phyloP scores from a whole-genome alignment of 1,139 yeast genomes.

The Yamadazyma dushanensis region DNA sequence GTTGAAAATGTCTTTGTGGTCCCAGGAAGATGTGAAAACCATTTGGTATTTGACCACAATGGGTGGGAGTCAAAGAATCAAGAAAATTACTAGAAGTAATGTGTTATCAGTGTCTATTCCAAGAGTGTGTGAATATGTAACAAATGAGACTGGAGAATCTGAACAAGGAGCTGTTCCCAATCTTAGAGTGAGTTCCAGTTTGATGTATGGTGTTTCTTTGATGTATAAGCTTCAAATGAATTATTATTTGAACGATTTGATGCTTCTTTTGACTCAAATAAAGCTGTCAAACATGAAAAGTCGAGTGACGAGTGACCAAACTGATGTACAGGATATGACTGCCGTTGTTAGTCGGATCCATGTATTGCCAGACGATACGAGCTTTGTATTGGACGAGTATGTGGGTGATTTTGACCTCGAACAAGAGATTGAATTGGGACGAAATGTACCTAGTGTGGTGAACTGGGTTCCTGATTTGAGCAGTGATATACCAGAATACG shows the following conservation, averaged over 20 bases:
- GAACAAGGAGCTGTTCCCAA: background rate
- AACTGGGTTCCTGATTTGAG: background rate
- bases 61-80: constrained; percentile 2
- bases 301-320: constrained; percentile 1
- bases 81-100: constrained; percentile 23
- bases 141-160: constrained; percentile 18
- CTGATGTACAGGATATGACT: background rate
- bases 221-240: constrained; percentile 53
- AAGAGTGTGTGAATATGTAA: constrained; percentile 38
- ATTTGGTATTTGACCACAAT: constrained; percentile 11
- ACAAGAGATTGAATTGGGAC: constrained; percentile 4
- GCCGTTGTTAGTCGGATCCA: too few relatives aligned
- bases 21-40: constrained; percentile 9
- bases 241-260: constrained; percentile 26
- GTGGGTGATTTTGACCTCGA: constrained; percentile 4
- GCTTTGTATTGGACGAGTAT: constrained; percentile 10
- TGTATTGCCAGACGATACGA: constrained; percentile 8
- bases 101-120: constrained; percentile 49
- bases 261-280: background rate
- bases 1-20: background rate
- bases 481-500: background rate
- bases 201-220: constrained; percentile 58
- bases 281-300: background rate
- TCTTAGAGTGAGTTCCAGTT: constrained; percentile 35
- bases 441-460: background rate